Conservation (phyloP, 805 yeast genomes). For the Debaryomyces hansenii region DNA sequence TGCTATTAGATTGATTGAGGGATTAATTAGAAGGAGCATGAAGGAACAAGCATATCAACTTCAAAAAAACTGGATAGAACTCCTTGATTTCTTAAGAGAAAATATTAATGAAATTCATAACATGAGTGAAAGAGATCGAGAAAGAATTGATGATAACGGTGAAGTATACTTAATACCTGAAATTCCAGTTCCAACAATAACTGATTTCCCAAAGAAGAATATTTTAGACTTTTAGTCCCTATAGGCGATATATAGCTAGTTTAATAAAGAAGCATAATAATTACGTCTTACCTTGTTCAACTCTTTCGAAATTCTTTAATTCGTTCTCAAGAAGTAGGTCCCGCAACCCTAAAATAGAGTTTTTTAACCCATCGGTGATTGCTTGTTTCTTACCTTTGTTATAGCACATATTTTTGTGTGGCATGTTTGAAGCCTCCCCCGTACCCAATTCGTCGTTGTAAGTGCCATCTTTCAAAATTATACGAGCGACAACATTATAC, state of each 20-base stretch:
- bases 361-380: conserved; percentile 43
- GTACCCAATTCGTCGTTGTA: conserved; percentile 34
- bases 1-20: conserved; percentile 71
- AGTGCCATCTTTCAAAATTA: conserved; percentile 48
- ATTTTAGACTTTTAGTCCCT: conserved; percentile 54
- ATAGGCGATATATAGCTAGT: neutral
- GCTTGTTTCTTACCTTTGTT: conserved; percentile 49
- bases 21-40: conserved; percentile 68
- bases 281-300: neutral
- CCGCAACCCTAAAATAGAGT: conserved; percentile 40
- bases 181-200: conserved; percentile 67
- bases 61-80: conserved; percentile 63
- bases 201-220: conserved; percentile 58
- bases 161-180: conserved; percentile 75
- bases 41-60: conserved; percentile 80
- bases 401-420: conserved; percentile 33
- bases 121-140: conserved; percentile 82
- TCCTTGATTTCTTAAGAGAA: conserved; percentile 55
- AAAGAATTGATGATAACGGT: conserved; percentile 87
- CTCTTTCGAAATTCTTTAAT: neutral
- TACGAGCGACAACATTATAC: conserved; percentile 28
- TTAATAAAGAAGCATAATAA: conserved; percentile 4
- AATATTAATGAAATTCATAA: conserved; percentile 74
- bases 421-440: conserved; percentile 35
- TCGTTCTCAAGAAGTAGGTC: conserved; percentile 8